phyloP scores from a whole-genome alignment of 2,329 filamentous ascomycete species.

The Colletotrichum graminicola region DNA sequence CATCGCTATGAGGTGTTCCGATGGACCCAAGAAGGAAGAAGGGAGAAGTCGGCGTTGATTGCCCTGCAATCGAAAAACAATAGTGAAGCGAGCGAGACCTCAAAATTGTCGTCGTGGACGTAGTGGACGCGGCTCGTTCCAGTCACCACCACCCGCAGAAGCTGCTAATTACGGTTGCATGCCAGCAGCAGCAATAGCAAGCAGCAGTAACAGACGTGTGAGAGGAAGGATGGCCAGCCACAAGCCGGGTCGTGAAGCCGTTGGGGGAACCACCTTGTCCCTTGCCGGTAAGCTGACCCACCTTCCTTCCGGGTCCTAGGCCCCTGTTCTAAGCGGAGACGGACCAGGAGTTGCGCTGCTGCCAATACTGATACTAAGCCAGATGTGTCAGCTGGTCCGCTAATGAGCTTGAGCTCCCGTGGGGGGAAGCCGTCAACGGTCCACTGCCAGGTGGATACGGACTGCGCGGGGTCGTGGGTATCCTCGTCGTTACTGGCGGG shows the following conservation, averaged over 20 bases:
- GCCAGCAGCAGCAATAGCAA: not conserved
- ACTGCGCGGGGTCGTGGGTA: constrained; percentile 14
- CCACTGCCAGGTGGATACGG: constrained; percentile 30
- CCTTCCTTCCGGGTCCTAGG: constrained; percentile 20
- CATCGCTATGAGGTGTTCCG: constrained; percentile 20
- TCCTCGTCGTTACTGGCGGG: constrained; percentile 25
- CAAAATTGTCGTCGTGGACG: not conserved
- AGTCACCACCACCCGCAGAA: constrained; percentile 3
- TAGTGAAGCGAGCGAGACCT: constrained; percentile 9
- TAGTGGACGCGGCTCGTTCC: constrained; percentile 21
- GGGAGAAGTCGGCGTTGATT: not conserved
- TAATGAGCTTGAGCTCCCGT: constrained; percentile 30
- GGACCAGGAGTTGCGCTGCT: constrained; percentile 9
- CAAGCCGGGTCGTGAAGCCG: constrained; percentile 13
- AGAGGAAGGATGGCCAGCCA: not conserved
- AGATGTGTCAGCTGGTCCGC: constrained; percentile 21
- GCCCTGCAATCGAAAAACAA: not conserved
- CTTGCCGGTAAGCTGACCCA: constrained; percentile 22
- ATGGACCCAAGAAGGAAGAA: not conserved
- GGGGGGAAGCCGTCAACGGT: constrained; percentile 11
- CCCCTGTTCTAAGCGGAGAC: constrained; percentile 4
- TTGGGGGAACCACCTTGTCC: not conserved
- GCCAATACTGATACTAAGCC: constrained; percentile 10
- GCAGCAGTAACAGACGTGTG: constrained; percentile 2
- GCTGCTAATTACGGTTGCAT: constrained; percentile 21